phyloP scores from a whole-genome alignment of 2,329 filamentous ascomycete genomes.

The Malbranchea zuffiana region DNA sequence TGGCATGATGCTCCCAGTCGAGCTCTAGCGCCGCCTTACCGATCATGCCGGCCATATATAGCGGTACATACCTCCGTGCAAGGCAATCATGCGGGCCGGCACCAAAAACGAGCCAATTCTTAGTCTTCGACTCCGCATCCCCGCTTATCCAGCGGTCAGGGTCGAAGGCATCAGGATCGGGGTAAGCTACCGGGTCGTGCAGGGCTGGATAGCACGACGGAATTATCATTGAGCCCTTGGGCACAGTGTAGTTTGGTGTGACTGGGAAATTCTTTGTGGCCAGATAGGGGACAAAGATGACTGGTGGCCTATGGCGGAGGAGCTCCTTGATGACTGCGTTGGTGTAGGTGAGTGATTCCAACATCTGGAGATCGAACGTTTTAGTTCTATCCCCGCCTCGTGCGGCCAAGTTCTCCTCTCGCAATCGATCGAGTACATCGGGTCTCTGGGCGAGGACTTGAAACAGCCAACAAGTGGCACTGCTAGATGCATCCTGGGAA shows the following conservation, averaged over 20 bases:
- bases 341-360: slow-evolving; percentile 82
- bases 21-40: slow-evolving; percentile 78
- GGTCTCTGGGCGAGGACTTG: slow-evolving; percentile 86
- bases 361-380: slow-evolving; percentile 65
- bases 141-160: slow-evolving; percentile 85
- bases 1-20: slow-evolving; percentile 81
- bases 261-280: slow-evolving; percentile 93
- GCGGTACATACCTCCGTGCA: slow-evolving; percentile 79
- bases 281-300: slow-evolving; percentile 91
- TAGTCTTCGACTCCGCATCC: slow-evolving; percentile 77
- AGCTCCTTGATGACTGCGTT: slow-evolving; percentile 84
- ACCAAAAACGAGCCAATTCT: slow-evolving; percentile 95
- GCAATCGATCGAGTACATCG: slow-evolving; percentile 75
- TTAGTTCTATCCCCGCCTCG: slow-evolving; percentile 64
- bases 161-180: slow-evolving; percentile 76
- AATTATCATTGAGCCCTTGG: slow-evolving; percentile 90
- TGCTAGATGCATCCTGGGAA: slow-evolving; percentile 91
- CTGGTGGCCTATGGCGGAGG: slow-evolving; percentile 84
- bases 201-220: slow-evolving; percentile 82
- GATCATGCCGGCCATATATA: slow-evolving; percentile 78
- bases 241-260: slow-evolving; percentile 74
- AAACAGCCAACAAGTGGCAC: slow-evolving; percentile 87
- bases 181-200: slow-evolving; percentile 84
- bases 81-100: slow-evolving; percentile 93
- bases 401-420: slow-evolving; percentile 73